Percentiles rank a stretch among this genome's conserved stretches.
These are phyloP conservation scores for Petunia hybrid DNA, from an alignment of 305 asterid genomes.

Conservation along the genomic window DNA sequence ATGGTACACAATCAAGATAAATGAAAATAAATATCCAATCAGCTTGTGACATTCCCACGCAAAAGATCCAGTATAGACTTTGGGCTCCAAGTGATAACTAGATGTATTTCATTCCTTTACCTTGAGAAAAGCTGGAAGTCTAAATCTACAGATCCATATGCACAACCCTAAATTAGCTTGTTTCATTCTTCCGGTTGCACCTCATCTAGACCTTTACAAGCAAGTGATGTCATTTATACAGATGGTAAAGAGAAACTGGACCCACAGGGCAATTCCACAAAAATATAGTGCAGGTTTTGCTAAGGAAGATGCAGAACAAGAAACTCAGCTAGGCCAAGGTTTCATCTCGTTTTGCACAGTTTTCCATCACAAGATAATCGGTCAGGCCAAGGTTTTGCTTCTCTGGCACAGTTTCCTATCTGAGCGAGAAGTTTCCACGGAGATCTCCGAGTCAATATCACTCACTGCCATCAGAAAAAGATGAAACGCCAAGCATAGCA, in stretches of 20 bases:
- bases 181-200: neutral
- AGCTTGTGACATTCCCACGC: conserved; percentile 1
- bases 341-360: neutral
- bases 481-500: neutral
- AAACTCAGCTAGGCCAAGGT: neutral
- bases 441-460: neutral
- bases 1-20: no score
- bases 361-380: conserved; percentile 21
- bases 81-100: neutral
- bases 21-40: neutral
- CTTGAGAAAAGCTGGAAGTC: neutral
- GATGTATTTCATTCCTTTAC: neutral
- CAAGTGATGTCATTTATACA: neutral
- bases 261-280: neutral
- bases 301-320: neutral
- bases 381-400: neutral
- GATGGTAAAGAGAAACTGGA: conserved; percentile 19
- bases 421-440: neutral
- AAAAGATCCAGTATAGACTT: neutral
- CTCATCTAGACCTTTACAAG: neutral
- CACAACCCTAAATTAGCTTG: neutral
- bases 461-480: conserved; percentile 19
- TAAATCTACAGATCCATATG: neutral
- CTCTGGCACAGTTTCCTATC: neutral
- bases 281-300: neutral